Evolutionary conservation across 352 stramenopile genomes (phyloP).

Genomic region (Phytophthora foliorum): DNA sequence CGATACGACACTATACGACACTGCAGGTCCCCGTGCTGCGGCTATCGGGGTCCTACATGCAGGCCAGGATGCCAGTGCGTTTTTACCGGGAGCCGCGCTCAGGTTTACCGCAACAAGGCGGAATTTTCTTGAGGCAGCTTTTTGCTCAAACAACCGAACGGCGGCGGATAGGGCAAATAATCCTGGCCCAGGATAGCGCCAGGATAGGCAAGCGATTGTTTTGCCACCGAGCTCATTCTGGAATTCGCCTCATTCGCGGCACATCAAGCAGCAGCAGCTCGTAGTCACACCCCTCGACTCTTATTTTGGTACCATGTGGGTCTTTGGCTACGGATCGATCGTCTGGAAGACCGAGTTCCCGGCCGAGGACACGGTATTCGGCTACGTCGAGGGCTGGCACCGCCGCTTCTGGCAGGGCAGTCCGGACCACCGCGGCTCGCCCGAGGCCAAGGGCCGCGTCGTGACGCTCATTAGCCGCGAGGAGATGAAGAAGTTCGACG

Average conservation of each 20-base stretch:
- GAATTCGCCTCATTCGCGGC: conserved; percentile 36
- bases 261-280: conserved; percentile 24
- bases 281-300: neutral
- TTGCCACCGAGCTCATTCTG: conserved; percentile 32
- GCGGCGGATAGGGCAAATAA: conserved; percentile 22
- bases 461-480: conserved; percentile 88
- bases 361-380: conserved; percentile 70
- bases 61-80: conserved; percentile 12
- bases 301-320: conserved; percentile 63
- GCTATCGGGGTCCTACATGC: conserved; percentile 15
- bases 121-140: conserved; percentile 36
- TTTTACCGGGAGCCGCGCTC: conserved; percentile 15
- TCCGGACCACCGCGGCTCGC: conserved; percentile 86
- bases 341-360: conserved; percentile 85
- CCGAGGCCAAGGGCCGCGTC: conserved; percentile 80
- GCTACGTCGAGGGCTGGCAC: conserved; percentile 87
- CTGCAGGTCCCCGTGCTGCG: neutral
- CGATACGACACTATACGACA: neutral
- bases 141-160: conserved; percentile 34
- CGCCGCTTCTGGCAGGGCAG: conserved; percentile 92
- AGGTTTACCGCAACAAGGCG: neutral
- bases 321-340: conserved; percentile 89
- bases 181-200: conserved; percentile 1
- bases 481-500: conserved; percentile 78
- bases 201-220: conserved; percentile 2